phyloP scores from a whole-genome alignment of 768 basidiomycete species.

The Gelatoporia subvermispora region DNA sequence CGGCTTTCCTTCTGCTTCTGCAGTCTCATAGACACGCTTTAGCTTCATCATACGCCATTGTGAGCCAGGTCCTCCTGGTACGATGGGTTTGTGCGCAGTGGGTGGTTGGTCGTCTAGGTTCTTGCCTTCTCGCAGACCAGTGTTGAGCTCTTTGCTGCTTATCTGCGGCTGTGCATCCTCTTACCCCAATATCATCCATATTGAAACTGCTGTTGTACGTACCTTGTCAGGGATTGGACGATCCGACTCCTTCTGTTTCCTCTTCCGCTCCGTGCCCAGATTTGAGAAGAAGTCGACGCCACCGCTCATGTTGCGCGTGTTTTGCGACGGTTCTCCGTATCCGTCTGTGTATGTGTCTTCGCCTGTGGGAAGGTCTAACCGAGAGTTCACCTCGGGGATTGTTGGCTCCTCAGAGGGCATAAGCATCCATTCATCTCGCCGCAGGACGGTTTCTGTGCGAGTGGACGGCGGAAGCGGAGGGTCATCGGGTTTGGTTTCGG shows the following conservation, averaged over 20 bases:
- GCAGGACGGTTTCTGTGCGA: slow-evolving; percentile 44
- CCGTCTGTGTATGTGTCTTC: slow-evolving; percentile 49
- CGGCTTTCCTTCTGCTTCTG: slow-evolving; percentile 72
- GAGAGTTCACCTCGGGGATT: slow-evolving; percentile 15
- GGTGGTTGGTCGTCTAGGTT: slow-evolving; percentile 35
- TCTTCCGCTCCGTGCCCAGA: slow-evolving; percentile 72
- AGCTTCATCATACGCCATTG: slow-evolving; percentile 99
- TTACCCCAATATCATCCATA: too few relatives aligned
- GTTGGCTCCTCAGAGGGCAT: slow-evolving; percentile 31
- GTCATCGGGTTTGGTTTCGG: slow-evolving; percentile 39
- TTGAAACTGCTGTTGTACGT: slow-evolving; percentile 16
- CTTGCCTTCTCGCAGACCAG: slow-evolving; percentile 44
- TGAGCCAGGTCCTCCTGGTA: slow-evolving; percentile 88
- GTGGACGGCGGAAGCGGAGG: slow-evolving; percentile 41
- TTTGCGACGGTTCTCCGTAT: slow-evolving; percentile 49
- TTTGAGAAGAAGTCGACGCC: slow-evolving; percentile 86
- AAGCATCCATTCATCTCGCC: slow-evolving; percentile 92
- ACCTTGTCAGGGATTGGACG: slow-evolving; percentile 73
- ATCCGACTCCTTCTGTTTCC: slow-evolving; percentile 55
- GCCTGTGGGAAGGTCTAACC: not conserved
- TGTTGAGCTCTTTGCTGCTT: slow-evolving; percentile 60
- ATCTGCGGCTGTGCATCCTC: slow-evolving; percentile 38
- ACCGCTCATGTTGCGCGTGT: slow-evolving; percentile 45
- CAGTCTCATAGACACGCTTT: slow-evolving; percentile 82
- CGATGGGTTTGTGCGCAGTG: slow-evolving; percentile 42